phyloP scores from a whole-genome alignment of 768 basidiomycete genomes.

The Naganishia randhawae region DNA sequence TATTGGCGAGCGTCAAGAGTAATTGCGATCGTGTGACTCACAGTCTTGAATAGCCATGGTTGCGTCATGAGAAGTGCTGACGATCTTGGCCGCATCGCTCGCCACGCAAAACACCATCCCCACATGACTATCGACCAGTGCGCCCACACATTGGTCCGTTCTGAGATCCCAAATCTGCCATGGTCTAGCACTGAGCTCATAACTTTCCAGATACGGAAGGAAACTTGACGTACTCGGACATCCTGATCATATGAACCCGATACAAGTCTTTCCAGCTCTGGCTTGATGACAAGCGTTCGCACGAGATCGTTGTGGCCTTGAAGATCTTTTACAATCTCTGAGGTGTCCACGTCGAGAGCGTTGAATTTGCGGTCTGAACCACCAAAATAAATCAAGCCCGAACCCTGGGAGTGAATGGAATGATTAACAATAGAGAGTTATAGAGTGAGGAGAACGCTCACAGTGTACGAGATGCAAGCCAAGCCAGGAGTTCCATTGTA shows the following conservation, averaged over 20 bases:
- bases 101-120: conserved; percentile 17
- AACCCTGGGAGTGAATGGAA: background rate
- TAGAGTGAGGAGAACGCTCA: background rate
- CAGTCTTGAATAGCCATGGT: conserved; percentile 27
- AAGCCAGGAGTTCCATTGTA: conserved; percentile 8
- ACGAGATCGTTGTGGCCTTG: conserved; percentile 22
- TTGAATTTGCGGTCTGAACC: conserved; percentile 18
- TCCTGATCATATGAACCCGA: conserved; percentile 20
- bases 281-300: conserved; percentile 20
- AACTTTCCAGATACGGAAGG: background rate
- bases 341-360: conserved; percentile 7
- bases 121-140: conserved; percentile 8
- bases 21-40: background rate
- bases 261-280: background rate
- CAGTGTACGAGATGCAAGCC: conserved; percentile 26
- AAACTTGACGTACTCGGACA: conserved; percentile 9
- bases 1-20: background rate
- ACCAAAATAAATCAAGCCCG: conserved; percentile 9
- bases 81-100: conserved; percentile 26
- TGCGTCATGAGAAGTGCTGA: conserved; percentile 19
- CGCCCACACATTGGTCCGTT: conserved; percentile 4
- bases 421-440: no score
- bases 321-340: conserved; percentile 11
- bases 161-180: conserved; percentile 15
- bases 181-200: background rate